phyloP scores from a whole-genome alignment of 257 asterid species.

The Solanum tarapatanum region DNA sequence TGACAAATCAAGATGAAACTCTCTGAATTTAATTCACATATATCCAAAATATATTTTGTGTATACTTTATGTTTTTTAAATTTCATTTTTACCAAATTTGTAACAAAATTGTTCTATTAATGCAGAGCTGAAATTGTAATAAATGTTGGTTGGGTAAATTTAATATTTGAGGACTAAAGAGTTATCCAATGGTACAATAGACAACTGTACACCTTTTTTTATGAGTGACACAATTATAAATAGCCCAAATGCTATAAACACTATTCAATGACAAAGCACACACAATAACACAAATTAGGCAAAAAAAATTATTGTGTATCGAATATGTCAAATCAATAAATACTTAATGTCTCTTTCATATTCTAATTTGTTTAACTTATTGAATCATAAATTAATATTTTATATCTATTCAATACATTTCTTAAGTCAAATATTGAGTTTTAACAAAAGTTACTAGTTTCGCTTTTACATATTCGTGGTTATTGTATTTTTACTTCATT shows the following conservation, averaged over 20 bases:
- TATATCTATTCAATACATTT: neutral
- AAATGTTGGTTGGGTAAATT: neutral
- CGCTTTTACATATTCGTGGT: neutral
- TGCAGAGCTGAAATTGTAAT: neutral
- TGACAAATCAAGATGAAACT: neutral
- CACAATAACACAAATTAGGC: neutral
- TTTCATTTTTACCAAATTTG: neutral
- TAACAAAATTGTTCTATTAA: neutral
- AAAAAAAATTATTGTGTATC: too few relatives aligned
- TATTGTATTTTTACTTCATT: neutral
- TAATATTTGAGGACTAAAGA: neutral
- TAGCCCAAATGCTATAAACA: neutral
- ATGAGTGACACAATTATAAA: neutral
- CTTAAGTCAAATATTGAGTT: neutral
- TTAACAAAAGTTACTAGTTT: neutral
- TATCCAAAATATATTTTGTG: neutral
- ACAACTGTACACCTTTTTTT: neutral
- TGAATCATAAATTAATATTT: neutral
- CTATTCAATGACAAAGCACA: too few relatives aligned
- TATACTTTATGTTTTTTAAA: neutral
- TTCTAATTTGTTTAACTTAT: neutral
- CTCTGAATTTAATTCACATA: neutral
- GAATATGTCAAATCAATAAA: too few relatives aligned
- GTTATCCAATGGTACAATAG: neutral
- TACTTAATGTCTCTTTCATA: fast-evolving